Percentiles rank a stretch among this genome's conserved stretches.
These are phyloP conservation scores for Graphium sp. DNA, from an alignment of 2,329 filamentous ascomycete species.

Conservation along the genomic window DNA sequence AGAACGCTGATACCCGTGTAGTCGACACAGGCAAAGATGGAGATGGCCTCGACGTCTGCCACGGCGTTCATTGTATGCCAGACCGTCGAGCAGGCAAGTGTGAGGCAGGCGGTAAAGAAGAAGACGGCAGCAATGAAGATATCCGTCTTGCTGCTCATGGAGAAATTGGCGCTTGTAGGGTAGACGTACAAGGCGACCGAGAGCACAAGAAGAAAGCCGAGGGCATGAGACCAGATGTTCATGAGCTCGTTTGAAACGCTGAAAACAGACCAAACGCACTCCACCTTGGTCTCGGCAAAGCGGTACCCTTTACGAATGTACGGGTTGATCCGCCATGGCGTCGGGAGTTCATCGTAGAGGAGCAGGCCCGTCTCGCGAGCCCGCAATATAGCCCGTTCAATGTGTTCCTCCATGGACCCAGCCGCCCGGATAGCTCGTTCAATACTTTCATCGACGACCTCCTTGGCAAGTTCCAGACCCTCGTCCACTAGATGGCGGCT, in stretches of 20 bases:
- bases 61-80: conserved; percentile 99
- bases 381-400: conserved; percentile 58
- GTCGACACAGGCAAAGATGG: conserved; percentile 92
- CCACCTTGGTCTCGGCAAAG: conserved; percentile 80
- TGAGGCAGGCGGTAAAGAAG: conserved; percentile 92
- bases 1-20: conserved; percentile 95
- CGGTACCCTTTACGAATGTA: conserved; percentile 87
- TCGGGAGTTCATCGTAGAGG: conserved; percentile 74
- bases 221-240: conserved; percentile 94
- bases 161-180: conserved; percentile 74
- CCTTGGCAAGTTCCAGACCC: conserved; percentile 55
- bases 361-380: conserved; percentile 73
- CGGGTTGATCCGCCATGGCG: conserved; percentile 88
- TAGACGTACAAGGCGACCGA: conserved; percentile 93
- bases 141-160: conserved; percentile 70
- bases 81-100: conserved; percentile 82
- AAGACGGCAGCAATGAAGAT: conserved; percentile 85
- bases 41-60: conserved; percentile 74
- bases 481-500: conserved; percentile 70
- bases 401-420: conserved; percentile 66
- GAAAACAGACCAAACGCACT: conserved; percentile 74
- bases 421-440: conserved; percentile 72
- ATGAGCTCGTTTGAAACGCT: conserved; percentile 80
- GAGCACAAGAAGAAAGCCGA: conserved; percentile 78
- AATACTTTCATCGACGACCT: conserved; percentile 65